Percentiles rank a stretch among this genome's conserved stretches.
These are phyloP conservation scores for Fraxinus latifolia DNA, from an alignment of 305 asterid genomes.

Conservation along the genomic window DNA sequence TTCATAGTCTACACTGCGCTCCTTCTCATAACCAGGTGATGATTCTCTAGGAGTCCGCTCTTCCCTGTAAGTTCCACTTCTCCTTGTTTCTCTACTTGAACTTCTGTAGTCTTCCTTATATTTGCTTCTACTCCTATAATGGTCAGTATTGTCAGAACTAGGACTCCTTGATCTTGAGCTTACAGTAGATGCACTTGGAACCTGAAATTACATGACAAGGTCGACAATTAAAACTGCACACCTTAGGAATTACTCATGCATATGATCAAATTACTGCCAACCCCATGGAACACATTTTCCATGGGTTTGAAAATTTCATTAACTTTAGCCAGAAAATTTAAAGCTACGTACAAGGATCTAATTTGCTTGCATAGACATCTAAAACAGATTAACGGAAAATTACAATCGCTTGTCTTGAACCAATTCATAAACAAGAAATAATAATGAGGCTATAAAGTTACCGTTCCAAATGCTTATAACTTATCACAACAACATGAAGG, in stretches of 20 bases:
- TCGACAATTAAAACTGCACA: neutral
- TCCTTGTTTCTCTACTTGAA: conserved; percentile 39
- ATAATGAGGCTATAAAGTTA: neutral
- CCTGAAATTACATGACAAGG: conserved; percentile 36
- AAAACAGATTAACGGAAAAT: neutral
- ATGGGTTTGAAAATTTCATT: neutral
- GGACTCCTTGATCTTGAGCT: conserved; percentile 52
- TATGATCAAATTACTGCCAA: conserved; percentile 9
- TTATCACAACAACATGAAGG: neutral
- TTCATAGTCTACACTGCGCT: conserved; percentile 45
- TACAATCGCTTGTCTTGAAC: neutral
- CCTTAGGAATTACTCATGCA: neutral
- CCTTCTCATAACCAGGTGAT: conserved; percentile 44
- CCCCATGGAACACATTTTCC: neutral
- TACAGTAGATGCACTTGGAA: conserved; percentile 35
- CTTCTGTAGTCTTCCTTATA: conserved; percentile 45
- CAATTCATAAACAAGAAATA: neutral
- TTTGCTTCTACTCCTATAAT: conserved; percentile 48
- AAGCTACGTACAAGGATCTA: neutral
- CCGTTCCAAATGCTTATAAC: neutral
- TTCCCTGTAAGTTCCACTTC: conserved; percentile 47
- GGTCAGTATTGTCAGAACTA: conserved; percentile 37
- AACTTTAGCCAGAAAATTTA: neutral
- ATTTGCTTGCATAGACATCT: neutral
- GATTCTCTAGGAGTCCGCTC: conserved; percentile 60